Evolutionary conservation across 108 stramenopile genomes (phyloP).

Genomic region (Schizochytrium sp.): DNA sequence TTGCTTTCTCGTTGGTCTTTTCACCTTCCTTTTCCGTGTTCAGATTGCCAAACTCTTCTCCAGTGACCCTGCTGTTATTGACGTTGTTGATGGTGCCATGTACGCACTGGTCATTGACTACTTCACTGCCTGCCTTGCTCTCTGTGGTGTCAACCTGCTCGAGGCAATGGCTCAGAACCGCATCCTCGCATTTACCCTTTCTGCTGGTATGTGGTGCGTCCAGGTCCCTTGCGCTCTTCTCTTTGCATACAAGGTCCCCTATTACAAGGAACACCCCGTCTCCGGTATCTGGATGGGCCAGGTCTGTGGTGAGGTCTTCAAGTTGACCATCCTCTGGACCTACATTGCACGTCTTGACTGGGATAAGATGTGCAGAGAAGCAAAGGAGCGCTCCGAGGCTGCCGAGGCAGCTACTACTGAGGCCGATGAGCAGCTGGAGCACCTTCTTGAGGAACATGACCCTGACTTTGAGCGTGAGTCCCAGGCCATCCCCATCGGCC

Average conservation of each 20-base stretch:
- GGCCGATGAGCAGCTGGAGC: conserved; percentile 51
- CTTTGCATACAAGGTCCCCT: conserved; percentile 41
- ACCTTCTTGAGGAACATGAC: conserved; percentile 58
- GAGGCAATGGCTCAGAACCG: conserved; percentile 61
- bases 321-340: conserved; percentile 38
- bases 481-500: conserved; percentile 27
- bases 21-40: conserved; percentile 20
- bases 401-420: not conserved
- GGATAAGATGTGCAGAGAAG: conserved; percentile 43
- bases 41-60: conserved; percentile 58
- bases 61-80: conserved; percentile 26
- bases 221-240: conserved; percentile 59
- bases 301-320: conserved; percentile 59
- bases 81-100: conserved; percentile 48
- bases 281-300: conserved; percentile 58
- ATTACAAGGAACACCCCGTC: conserved; percentile 50
- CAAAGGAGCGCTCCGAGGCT: conserved; percentile 58
- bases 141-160: conserved; percentile 51
- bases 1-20: conserved; percentile 56
- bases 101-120: conserved; percentile 60
- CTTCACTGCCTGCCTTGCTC: conserved; percentile 47
- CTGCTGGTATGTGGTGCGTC: conserved; percentile 53
- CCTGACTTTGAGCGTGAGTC: conserved; percentile 47
- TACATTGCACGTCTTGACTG: conserved; percentile 59
- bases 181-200: conserved; percentile 59